phyloP scores from a whole-genome alignment of 179 eudicot species.

The Dionaea muscipula region DNA sequence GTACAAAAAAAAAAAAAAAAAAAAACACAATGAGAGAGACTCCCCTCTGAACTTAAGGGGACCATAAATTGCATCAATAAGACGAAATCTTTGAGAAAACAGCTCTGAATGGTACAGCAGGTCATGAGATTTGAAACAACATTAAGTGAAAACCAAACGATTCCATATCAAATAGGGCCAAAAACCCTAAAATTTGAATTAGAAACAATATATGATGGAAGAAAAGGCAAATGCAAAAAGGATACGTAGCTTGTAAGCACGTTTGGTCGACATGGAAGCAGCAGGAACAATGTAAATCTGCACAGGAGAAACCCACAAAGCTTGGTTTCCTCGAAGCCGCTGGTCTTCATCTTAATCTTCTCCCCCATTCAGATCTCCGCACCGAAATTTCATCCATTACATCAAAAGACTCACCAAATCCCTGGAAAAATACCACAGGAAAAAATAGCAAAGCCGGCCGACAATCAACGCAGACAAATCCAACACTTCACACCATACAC shows the following conservation, averaged over 20 bases:
- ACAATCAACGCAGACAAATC: too few relatives aligned
- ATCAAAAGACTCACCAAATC: not conserved
- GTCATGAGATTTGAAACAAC: not conserved
- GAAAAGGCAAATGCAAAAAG: too few relatives aligned
- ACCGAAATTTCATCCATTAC: not conserved
- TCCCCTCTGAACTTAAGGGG: not conserved
- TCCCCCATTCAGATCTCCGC: slow-evolving; percentile 22
- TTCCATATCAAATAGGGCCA: too few relatives aligned
- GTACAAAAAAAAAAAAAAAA: too few relatives aligned
- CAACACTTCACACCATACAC: too few relatives aligned
- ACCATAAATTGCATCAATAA: not conserved
- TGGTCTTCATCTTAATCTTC: slow-evolving; percentile 14
- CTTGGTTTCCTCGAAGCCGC: not conserved
- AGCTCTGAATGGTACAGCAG: not conserved
- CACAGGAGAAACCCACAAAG: slow-evolving; percentile 1
- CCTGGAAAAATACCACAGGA: not conserved
- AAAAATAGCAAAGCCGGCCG: too few relatives aligned
- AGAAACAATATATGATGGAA: not conserved
- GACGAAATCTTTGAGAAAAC: not conserved
- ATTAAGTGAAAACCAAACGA: too few relatives aligned
- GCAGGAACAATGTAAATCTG: not conserved
- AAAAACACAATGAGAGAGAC: too few relatives aligned
- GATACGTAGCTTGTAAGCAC: slow-evolving; percentile 99
- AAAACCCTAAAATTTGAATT: slow-evolving; percentile 1
- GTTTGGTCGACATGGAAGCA: slow-evolving; percentile 55